Percentiles rank a stretch among this genome's conserved stretches.
Evolutionary conservation across 768 basidiomycete genomes (phyloP).

Genomic region (Psilocybe subaeruginosa): DNA sequence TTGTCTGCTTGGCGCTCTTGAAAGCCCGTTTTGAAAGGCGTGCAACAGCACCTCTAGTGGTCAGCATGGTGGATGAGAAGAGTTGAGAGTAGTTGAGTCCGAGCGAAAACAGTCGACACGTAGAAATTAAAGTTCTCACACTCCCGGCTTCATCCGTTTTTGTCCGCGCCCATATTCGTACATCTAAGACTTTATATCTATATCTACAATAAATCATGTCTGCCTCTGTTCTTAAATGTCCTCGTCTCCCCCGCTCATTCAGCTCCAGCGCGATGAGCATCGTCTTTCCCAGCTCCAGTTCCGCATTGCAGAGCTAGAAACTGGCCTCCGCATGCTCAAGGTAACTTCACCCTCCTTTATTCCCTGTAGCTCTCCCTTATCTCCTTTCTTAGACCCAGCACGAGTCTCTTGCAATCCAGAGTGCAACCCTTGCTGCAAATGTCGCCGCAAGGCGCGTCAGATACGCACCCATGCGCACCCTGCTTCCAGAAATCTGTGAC

Average conservation of each 20-base stretch:
- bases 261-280: not conserved
- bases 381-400: not conserved
- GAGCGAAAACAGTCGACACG: conserved; percentile 42
- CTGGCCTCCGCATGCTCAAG: not conserved
- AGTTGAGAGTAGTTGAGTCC: conserved; percentile 23
- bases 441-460: conserved; percentile 6
- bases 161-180: conserved; percentile 10
- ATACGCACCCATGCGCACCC: conserved; percentile 18
- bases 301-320: not conserved
- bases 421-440: conserved; percentile 18
- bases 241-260: not conserved
- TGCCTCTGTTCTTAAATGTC: not conserved
- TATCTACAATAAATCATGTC: no score
- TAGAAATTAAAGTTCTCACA: conserved; percentile 52
- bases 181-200: not conserved
- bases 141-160: conserved; percentile 48
- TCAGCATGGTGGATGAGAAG: conserved; percentile 69
- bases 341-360: not conserved
- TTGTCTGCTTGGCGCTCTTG: conserved; percentile 73
- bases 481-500: conserved; percentile 23
- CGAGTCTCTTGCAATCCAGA: not conserved
- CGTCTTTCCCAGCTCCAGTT: not conserved
- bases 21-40: conserved; percentile 86
- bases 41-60: conserved; percentile 82
- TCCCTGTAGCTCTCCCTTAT: not conserved